Evolutionary conservation across 1,139 yeast species (phyloP).

Genomic region (Geotrichum australiense): DNA sequence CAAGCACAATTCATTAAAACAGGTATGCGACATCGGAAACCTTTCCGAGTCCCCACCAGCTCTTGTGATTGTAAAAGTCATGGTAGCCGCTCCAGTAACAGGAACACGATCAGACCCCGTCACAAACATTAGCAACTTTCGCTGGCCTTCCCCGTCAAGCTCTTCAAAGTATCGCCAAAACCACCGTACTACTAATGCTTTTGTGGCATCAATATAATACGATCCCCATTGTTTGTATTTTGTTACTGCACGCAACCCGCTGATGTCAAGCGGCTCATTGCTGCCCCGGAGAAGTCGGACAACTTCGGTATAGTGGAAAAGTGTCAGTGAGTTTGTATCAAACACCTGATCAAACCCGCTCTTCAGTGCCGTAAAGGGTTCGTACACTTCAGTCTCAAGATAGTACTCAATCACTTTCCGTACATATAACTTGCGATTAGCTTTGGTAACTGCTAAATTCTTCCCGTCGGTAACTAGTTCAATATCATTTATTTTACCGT

Average conservation of each 20-base stretch:
- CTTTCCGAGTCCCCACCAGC: constrained; percentile 47
- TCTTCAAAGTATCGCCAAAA: constrained; percentile 64
- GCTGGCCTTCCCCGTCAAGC: constrained; percentile 45
- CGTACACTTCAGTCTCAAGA: constrained; percentile 47
- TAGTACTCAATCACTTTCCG: constrained; percentile 54
- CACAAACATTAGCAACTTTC: constrained; percentile 61
- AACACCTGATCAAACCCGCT: constrained; percentile 70
- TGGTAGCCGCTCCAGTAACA: constrained; percentile 62
- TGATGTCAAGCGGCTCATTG: constrained; percentile 59
- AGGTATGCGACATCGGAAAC: constrained; percentile 84
- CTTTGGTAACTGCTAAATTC: constrained; percentile 43
- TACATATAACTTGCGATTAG: constrained; percentile 56
- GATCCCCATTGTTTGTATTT: constrained; percentile 55
- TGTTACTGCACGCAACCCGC: constrained; percentile 61
- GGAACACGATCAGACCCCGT: constrained; percentile 92
- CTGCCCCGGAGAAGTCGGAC: constrained; percentile 75
- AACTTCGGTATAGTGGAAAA: constrained; percentile 76
- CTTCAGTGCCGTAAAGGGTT: constrained; percentile 51
- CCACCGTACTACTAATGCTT: constrained; percentile 50
- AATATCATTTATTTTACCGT: constrained; percentile 24
- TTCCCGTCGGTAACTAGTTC: constrained; percentile 57
- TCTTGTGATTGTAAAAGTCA: constrained; percentile 24
- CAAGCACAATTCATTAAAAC: constrained; percentile 81
- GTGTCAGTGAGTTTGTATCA: constrained; percentile 70
- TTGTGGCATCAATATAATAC: constrained; percentile 34